Percentiles rank a stretch among this genome's conserved stretches.
Conservation (phyloP, 2,329 filamentous ascomycete species). For the Knoxdaviesia proteae region DNA sequence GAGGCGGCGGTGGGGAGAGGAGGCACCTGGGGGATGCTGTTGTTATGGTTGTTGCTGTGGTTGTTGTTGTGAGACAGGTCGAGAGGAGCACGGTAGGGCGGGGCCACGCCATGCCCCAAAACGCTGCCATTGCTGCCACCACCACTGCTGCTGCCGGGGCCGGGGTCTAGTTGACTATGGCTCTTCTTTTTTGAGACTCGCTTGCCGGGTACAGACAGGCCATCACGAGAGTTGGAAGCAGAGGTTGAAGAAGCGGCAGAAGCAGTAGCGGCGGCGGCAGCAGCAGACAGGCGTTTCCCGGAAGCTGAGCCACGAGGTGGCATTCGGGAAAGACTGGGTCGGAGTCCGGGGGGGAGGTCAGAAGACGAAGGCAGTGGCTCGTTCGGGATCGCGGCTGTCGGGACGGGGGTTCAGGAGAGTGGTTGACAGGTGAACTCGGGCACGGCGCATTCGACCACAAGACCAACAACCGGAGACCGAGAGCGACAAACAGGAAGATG, state of each 20-base stretch:
- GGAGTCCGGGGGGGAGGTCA: slow-evolving; percentile 33
- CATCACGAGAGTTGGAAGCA: background rate
- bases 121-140: no score
- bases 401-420: no score
- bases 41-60: slow-evolving; percentile 2
- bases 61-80: slow-evolving; percentile 6
- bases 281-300: background rate
- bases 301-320: background rate
- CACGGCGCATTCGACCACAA: no score
- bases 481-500: no score
- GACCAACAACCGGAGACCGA: no score
- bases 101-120: slow-evolving; percentile 3
- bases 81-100: slow-evolving; percentile 9
- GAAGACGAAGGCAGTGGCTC: background rate
- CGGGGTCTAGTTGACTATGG: slow-evolving; percentile 20
- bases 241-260: background rate
- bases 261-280: background rate
- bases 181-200: slow-evolving; percentile 21
- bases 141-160: no score
- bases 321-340: slow-evolving; percentile 21
- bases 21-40: slow-evolving; percentile 8
- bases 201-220: slow-evolving; percentile 11
- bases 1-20: slow-evolving; percentile 1
- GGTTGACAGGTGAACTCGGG: no score
- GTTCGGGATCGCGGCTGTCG: no score